Conservation (phyloP, 306 rosid species). For the Mucuna pruriens region DNA sequence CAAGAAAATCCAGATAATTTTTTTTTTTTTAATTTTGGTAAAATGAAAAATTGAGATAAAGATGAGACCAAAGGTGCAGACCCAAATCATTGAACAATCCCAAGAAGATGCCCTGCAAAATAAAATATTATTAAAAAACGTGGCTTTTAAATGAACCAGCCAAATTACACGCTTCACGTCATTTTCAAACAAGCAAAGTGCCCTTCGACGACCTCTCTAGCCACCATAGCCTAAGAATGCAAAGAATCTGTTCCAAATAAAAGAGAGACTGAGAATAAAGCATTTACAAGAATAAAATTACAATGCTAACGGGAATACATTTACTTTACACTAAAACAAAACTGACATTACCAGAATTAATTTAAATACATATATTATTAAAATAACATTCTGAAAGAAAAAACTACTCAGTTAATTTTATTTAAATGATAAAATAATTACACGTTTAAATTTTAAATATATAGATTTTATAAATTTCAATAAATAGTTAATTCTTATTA, state of each 20-base stretch:
- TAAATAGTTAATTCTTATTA: too few species aligned
- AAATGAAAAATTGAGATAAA: neutral
- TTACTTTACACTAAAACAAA: too few species aligned
- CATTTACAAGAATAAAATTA: too few species aligned
- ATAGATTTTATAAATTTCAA: too few species aligned
- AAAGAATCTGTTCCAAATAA: conserved; percentile 25
- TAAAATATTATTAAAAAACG: neutral
- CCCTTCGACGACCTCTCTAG: neutral
- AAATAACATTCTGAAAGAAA: neutral
- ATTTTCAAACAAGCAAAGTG: neutral
- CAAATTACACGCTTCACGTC: conserved; percentile 7
- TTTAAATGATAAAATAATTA: neutral
- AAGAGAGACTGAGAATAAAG: neutral
- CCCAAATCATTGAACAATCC: conserved; percentile 36
- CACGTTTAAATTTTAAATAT: neutral
- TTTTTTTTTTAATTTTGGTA: too few species aligned
- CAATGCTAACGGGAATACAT: too few species aligned
- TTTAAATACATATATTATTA: too few species aligned
- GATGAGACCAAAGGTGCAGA: conserved; percentile 11
- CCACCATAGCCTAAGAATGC: conserved; percentile 15
- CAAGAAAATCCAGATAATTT: too few species aligned
- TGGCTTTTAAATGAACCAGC: neutral
- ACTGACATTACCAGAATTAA: neutral
- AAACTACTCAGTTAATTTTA: neutral
- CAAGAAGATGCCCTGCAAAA: conserved; percentile 32